Conservation (phyloP, 768 basidiomycete genomes). For the Rhizopogon salebrosus region DNA sequence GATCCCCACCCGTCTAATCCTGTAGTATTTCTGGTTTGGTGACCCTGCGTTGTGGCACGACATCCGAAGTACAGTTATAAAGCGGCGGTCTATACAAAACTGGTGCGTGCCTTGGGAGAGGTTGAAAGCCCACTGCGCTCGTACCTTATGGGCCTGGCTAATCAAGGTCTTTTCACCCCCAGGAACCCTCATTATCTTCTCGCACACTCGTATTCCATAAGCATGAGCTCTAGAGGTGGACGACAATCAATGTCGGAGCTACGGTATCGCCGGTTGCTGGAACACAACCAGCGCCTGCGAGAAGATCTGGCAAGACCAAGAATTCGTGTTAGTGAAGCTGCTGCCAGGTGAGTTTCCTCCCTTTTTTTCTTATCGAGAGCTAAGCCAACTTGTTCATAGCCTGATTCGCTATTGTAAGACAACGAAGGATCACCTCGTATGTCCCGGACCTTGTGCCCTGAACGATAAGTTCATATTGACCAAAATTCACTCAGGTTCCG, state of each 20-base stretch:
- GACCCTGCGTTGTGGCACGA: neutral
- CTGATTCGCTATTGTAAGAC: constrained; percentile 71
- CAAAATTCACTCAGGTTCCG: constrained; percentile 56
- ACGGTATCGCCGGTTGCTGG: constrained; percentile 70
- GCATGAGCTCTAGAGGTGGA: constrained; percentile 60
- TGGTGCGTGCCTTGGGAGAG: neutral
- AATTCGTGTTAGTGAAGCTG: constrained; percentile 70
- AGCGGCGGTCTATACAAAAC: neutral
- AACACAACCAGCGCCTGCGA: constrained; percentile 68
- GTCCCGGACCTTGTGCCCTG: constrained; percentile 13
- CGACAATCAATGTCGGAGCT: constrained; percentile 76
- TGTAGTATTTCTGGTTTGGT: neutral
- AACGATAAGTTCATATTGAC: constrained; percentile 7
- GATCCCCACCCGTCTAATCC: constrained; percentile 1
- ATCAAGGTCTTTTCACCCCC: neutral
- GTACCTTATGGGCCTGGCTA: constrained; percentile 5
- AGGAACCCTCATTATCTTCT: constrained; percentile 1
- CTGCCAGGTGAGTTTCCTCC: constrained; percentile 44
- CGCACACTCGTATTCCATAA: constrained; percentile 6
- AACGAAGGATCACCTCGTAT: constrained; percentile 64
- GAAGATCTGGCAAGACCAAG: constrained; percentile 72
- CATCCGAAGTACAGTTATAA: neutral
- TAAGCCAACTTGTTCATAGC: constrained; percentile 31
- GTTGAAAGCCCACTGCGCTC: neutral
- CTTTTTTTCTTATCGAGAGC: neutral